Percentiles rank a stretch among this genome's conserved stretches.
These are phyloP conservation scores for Talaromyces sp. DNA, from an alignment of 2,329 filamentous ascomycete genomes.

Conservation along the genomic window DNA sequence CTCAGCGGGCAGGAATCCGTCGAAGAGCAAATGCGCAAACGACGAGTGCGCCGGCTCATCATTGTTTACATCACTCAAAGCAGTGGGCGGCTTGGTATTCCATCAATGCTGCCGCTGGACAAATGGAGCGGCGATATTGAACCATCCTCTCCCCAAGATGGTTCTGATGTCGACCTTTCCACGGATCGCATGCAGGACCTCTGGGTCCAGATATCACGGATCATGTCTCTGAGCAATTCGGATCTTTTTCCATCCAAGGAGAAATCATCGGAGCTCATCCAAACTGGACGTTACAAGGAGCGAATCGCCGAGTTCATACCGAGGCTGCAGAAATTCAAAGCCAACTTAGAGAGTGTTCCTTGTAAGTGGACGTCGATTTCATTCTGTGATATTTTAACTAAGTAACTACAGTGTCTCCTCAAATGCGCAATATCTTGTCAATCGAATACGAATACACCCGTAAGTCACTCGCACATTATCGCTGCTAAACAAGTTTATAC, in stretches of 20 bases:
- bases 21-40: slow-evolving; percentile 66
- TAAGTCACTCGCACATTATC: slow-evolving; percentile 30
- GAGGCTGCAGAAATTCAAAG: slow-evolving; percentile 71
- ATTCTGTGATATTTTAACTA: background rate
- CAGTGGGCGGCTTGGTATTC: slow-evolving; percentile 87
- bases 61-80: slow-evolving; percentile 90
- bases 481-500: slow-evolving; percentile 3
- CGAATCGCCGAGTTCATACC: slow-evolving; percentile 77
- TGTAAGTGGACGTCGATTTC: slow-evolving; percentile 25
- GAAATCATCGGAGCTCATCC: slow-evolving; percentile 83
- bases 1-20: slow-evolving; percentile 54
- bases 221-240: slow-evolving; percentile 88
- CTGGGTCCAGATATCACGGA: slow-evolving; percentile 88
- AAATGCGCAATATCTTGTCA: slow-evolving; percentile 69
- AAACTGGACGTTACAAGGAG: slow-evolving; percentile 76
- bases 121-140: slow-evolving; percentile 38
- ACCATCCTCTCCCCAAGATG: slow-evolving; percentile 23
- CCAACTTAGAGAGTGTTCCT: slow-evolving; percentile 73
- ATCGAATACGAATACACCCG: slow-evolving; percentile 96
- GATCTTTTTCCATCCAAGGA: slow-evolving; percentile 81
- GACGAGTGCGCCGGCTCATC: slow-evolving; percentile 79
- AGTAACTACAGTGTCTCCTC: slow-evolving; percentile 43
- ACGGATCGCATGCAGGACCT: slow-evolving; percentile 66
- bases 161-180: slow-evolving; percentile 27
- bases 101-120: slow-evolving; percentile 74